Conservation (phyloP, 2,329 filamentous ascomycete species). For the Capronia epimyces region DNA sequence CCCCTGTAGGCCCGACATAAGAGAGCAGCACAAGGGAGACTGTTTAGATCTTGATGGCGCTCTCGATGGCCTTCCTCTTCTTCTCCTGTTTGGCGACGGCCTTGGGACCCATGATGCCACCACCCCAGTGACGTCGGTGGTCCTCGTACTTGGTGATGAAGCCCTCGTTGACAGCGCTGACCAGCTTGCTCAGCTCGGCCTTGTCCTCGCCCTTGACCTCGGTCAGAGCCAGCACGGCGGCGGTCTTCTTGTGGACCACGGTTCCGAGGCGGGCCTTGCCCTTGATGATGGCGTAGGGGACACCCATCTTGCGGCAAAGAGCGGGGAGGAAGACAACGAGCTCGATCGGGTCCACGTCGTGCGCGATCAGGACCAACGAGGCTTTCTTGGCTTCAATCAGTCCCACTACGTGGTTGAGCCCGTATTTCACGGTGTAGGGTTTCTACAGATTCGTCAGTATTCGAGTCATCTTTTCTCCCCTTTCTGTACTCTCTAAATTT, state of each 20-base stretch:
- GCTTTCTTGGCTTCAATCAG: constrained; percentile 99
- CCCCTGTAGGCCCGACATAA: background rate
- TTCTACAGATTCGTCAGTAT: constrained; percentile 46
- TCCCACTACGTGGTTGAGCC: constrained; percentile 98
- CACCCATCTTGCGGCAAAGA: constrained; percentile 99
- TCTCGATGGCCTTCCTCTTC: constrained; percentile 90
- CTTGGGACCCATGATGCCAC: constrained; percentile 99
- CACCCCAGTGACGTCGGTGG: constrained; percentile 89
- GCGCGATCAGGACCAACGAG: constrained; percentile 92
- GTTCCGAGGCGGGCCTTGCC: constrained; percentile 99
- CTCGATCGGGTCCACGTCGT: constrained; percentile 99
- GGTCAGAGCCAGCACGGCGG: constrained; percentile 88
- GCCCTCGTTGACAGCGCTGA: constrained; percentile 94
- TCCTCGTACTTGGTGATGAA: constrained; percentile 96
- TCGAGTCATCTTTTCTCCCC: background rate
- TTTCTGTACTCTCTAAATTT: too few relatives aligned
- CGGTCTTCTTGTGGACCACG: constrained; percentile 99
- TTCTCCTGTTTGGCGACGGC: constrained; percentile 71
- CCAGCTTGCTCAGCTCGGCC: constrained; percentile 92
- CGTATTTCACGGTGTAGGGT: constrained; percentile 99
- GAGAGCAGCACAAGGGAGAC: background rate
- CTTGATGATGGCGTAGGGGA: constrained; percentile 98
- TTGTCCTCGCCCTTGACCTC: constrained; percentile 99
- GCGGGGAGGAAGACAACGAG: constrained; percentile 98
- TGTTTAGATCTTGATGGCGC: constrained; percentile 97